Conservation (phyloP, 257 asterid species). For the Coffea canephora region DNA sequence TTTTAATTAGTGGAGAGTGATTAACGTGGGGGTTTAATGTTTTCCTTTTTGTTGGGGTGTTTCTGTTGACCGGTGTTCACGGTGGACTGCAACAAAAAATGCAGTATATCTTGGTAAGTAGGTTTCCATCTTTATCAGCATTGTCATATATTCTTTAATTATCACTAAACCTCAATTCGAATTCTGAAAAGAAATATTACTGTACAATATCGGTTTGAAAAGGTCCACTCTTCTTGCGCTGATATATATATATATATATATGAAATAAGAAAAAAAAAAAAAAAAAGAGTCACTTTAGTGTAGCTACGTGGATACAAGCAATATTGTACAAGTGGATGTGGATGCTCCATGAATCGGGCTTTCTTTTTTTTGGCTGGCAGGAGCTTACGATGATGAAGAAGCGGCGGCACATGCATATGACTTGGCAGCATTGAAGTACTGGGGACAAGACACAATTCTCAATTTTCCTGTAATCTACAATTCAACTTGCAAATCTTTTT, state of each 20-base stretch:
- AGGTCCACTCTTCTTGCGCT: background rate
- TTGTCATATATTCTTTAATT: conserved; percentile 2
- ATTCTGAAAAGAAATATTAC: background rate
- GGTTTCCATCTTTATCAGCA: conserved; percentile 9
- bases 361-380: conserved; percentile 24
- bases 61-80: conserved; percentile 14
- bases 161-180: background rate
- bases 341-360: background rate
- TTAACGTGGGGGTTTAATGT: conserved; percentile 34
- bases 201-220: background rate
- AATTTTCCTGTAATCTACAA: conserved; percentile 64
- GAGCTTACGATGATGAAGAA: conserved; percentile 92
- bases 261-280: background rate
- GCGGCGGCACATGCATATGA: conserved; percentile 99
- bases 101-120: conserved; percentile 92
- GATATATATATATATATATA: background rate
- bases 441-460: conserved; percentile 86
- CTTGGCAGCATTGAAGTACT: conserved; percentile 91
- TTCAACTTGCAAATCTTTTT: background rate
- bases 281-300: background rate
- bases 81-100: conserved; percentile 41
- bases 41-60: conserved; percentile 6
- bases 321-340: conserved; percentile 6
- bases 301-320: background rate
- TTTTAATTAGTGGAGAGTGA: conserved; percentile 12